Evolutionary conservation across 1,284 basidiomycete species (phyloP).

Genomic region (Tranzscheliella williamsii): DNA sequence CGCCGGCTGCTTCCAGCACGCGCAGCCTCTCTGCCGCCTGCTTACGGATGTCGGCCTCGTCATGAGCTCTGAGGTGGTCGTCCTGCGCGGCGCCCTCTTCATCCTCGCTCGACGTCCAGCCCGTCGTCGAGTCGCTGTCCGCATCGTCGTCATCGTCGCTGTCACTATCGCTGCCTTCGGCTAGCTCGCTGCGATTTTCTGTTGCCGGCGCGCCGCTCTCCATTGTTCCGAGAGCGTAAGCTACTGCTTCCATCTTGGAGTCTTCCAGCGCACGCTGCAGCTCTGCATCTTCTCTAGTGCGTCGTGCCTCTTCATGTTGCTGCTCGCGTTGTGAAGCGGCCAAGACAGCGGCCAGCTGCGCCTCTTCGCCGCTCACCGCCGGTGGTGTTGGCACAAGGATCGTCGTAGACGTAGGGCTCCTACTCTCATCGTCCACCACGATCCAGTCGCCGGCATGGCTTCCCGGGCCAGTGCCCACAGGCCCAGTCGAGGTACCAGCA

Average conservation of each 20-base stretch:
- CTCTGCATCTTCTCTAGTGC: slow-evolving; percentile 26
- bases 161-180: neutral
- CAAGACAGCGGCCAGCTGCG: slow-evolving; percentile 16
- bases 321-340: slow-evolving; percentile 25
- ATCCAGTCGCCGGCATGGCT: slow-evolving; percentile 12
- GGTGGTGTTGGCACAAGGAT: slow-evolving; percentile 3
- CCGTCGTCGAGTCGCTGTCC: slow-evolving; percentile 62
- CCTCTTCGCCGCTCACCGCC: slow-evolving; percentile 14
- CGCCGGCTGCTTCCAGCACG: slow-evolving; percentile 82
- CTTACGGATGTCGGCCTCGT: slow-evolving; percentile 67
- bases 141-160: slow-evolving; percentile 46
- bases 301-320: slow-evolving; percentile 7
- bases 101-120: slow-evolving; percentile 65
- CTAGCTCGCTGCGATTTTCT: too few species aligned
- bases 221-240: slow-evolving; percentile 22
- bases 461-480: neutral
- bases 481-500: too few species aligned
- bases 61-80: slow-evolving; percentile 39
- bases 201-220: neutral
- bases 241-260: slow-evolving; percentile 37
- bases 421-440: slow-evolving; percentile 19
- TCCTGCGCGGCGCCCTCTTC: slow-evolving; percentile 57
- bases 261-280: slow-evolving; percentile 39
- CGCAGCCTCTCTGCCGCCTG: slow-evolving; percentile 76
- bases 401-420: slow-evolving; percentile 11